Conservation (phyloP, 306 rosid species). For the Pterocarpus macrocarpus region DNA sequence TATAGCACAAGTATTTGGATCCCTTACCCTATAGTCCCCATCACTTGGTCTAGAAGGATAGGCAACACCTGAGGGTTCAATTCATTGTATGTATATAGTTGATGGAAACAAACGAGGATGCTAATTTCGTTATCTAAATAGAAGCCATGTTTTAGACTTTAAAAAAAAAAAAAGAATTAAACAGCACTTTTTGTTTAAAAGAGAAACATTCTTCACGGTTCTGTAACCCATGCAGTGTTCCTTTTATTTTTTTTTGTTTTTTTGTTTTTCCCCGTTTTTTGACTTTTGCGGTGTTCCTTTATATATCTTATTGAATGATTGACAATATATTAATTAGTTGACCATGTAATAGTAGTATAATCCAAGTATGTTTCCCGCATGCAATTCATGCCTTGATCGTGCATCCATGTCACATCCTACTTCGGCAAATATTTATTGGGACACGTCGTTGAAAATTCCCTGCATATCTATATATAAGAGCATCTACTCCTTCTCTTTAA, state of each 20-base stretch:
- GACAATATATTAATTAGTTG: background rate
- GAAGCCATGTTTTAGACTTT: background rate
- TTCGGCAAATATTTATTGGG: constrained; percentile 5
- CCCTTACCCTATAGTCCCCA: too few species aligned
- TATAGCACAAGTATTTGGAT: too few species aligned
- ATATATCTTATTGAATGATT: background rate
- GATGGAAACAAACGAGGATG: too few species aligned
- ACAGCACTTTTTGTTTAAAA: background rate
- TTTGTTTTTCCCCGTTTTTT: too few species aligned
- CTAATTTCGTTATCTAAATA: too few species aligned
- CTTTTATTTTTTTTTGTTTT: background rate
- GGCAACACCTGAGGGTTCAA: too few species aligned
- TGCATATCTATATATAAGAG: background rate
- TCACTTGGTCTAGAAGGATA: too few species aligned
- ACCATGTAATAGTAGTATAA: background rate
- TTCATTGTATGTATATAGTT: too few species aligned
- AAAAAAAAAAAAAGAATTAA: background rate
- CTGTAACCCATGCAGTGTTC: background rate
- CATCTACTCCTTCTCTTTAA: background rate
- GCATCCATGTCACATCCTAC: constrained; percentile 43
- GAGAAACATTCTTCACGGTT: background rate
- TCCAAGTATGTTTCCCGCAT: background rate
- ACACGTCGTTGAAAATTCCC: background rate
- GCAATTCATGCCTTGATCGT: constrained; percentile 34
- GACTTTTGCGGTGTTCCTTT: too few species aligned